Percentiles rank a stretch among this genome's conserved stretches.
These are phyloP conservation scores for Pholiota molesta DNA, from an alignment of 768 basidiomycete genomes.

Conservation along the genomic window DNA sequence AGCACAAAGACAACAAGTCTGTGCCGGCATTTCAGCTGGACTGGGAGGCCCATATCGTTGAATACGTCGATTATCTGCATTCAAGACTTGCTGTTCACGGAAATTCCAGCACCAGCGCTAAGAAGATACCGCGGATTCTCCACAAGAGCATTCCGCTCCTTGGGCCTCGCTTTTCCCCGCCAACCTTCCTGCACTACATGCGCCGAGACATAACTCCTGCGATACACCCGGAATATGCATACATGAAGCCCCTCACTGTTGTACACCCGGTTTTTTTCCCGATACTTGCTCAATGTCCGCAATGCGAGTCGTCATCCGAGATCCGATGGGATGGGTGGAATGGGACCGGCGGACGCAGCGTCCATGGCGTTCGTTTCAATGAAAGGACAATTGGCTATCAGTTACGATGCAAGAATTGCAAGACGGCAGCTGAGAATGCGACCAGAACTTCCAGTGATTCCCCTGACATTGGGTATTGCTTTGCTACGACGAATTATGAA, in stretches of 20 bases:
- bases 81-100: not conserved
- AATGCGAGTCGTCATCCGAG: constrained; percentile 1
- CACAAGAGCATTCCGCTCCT: constrained; percentile 8
- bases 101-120: not conserved
- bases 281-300: not conserved
- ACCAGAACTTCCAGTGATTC: no score
- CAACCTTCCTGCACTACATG: constrained; percentile 1
- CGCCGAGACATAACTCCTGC: not conserved
- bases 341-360: not conserved
- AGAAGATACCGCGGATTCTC: not conserved
- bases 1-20: not conserved
- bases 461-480: constrained; percentile 3
- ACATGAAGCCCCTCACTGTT: not conserved
- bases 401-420: constrained; percentile 14
- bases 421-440: no score
- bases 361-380: constrained; percentile 2
- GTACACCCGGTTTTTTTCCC: not conserved
- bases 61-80: constrained; percentile 12
- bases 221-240: not conserved
- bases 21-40: not conserved
- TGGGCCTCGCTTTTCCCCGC: constrained; percentile 1
- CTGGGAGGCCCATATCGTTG: constrained; percentile 14
- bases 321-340: constrained; percentile 9
- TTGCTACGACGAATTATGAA: constrained; percentile 5
- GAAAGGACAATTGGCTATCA: constrained; percentile 13